These are phyloP conservation scores for Fusarium luffae DNA, from an alignment of 2,329 filamentous ascomycete species.

Conservation along the genomic window DNA sequence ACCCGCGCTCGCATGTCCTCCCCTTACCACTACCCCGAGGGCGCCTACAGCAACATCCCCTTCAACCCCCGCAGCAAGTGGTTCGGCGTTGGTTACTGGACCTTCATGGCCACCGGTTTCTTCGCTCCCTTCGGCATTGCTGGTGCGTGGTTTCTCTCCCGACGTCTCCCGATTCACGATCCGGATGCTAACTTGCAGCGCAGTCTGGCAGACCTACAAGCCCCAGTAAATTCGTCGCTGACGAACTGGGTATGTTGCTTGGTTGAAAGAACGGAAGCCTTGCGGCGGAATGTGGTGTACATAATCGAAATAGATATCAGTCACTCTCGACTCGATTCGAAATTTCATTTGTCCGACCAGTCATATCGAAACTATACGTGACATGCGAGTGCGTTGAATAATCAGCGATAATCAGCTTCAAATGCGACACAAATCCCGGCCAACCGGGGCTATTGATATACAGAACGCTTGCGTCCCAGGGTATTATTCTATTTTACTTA, in stretches of 20 bases:
- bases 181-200: slow-evolving; percentile 35
- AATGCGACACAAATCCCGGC: not conserved
- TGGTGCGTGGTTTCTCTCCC: slow-evolving; percentile 58
- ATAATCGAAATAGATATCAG: slow-evolving; percentile 51
- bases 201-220: slow-evolving; percentile 63
- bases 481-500: slow-evolving; percentile 37
- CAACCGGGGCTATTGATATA: slow-evolving; percentile 12
- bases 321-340: slow-evolving; percentile 42
- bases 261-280: slow-evolving; percentile 37
- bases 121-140: slow-evolving; percentile 71
- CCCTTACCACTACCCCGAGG: slow-evolving; percentile 98
- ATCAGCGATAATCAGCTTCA: not conserved
- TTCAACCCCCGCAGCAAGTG: slow-evolving; percentile 94
- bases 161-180: slow-evolving; percentile 6
- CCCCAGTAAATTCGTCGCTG: slow-evolving; percentile 47
- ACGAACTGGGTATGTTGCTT: slow-evolving; percentile 25
- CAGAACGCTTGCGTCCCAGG: slow-evolving; percentile 32
- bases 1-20: slow-evolving; percentile 86
- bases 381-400: not conserved
- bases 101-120: slow-evolving; percentile 70
- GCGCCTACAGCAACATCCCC: slow-evolving; percentile 91
- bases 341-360: slow-evolving; percentile 41
- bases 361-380: slow-evolving; percentile 1
- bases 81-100: slow-evolving; percentile 87
- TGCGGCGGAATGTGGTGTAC: slow-evolving; percentile 47